Evolutionary conservation across 306 rosid genomes (phyloP).

Genomic region (Prunus kanzakura): DNA sequence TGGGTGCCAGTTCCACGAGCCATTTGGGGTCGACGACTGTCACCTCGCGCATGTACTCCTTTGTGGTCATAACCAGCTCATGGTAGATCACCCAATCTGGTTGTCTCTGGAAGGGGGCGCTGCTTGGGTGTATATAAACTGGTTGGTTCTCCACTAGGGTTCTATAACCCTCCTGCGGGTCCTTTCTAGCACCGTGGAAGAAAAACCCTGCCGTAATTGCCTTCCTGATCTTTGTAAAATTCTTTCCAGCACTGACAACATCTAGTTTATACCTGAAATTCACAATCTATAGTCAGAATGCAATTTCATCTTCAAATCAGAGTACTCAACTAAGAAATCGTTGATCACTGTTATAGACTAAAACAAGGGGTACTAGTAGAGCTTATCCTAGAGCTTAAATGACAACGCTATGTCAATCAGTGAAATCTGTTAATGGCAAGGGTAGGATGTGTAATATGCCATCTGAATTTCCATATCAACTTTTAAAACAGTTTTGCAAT

Average conservation of each 20-base stretch:
- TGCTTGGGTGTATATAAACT: no score
- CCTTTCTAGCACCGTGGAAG: no score
- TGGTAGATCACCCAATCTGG: no score
- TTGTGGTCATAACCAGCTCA: no score
- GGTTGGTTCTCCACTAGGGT: no score
- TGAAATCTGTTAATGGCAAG: not conserved
- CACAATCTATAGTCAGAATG: not conserved
- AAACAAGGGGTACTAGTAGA: not conserved
- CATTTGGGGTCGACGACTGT: no score
- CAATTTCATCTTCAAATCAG: not conserved
- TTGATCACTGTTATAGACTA: not conserved
- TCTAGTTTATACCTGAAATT: conserved; percentile 25
- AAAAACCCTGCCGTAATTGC: not conserved
- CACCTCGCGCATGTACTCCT: no score
- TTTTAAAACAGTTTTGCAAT: no score
- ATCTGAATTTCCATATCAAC: no score
- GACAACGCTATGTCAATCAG: not conserved
- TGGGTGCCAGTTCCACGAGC: no score
- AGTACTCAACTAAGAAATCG: not conserved
- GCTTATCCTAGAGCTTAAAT: not conserved
- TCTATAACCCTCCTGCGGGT: no score
- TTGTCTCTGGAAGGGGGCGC: no score
- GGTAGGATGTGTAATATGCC: not conserved
- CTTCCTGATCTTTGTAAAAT: conserved; percentile 2
- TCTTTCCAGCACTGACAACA: not conserved